Conservation (phyloP, 768 basidiomycete genomes). For the Trametes punicea region DNA sequence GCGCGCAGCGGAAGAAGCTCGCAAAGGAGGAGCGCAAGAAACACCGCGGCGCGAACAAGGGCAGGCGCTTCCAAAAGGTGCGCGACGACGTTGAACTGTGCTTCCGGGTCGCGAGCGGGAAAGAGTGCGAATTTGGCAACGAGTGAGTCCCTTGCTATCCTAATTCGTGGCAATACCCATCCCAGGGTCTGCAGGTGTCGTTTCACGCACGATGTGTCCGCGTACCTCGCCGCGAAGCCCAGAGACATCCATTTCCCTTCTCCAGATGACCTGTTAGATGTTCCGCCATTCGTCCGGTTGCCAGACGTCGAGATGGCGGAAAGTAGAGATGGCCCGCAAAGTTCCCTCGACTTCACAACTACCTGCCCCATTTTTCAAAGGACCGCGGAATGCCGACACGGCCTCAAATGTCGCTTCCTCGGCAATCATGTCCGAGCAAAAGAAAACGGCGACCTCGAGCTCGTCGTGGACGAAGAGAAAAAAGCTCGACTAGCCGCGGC, state of each 20-base stretch:
- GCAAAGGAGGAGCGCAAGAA: conserved; percentile 71
- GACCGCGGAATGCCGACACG: conserved; percentile 75
- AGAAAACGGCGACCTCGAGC: conserved; percentile 40
- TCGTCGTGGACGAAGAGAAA: conserved; percentile 57
- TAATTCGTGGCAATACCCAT: too few relatives aligned
- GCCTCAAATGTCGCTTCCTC: conserved; percentile 90
- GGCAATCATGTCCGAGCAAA: conserved; percentile 64
- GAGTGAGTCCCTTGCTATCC: conserved; percentile 50
- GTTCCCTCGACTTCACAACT: conserved; percentile 45
- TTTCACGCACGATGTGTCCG: conserved; percentile 71
- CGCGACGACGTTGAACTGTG: conserved; percentile 83
- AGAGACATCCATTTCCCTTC: conserved; percentile 63
- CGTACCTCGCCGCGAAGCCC: conserved; percentile 76
- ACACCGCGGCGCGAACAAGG: conserved; percentile 79
- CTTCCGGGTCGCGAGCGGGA: conserved; percentile 70
- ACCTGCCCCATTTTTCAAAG: conserved; percentile 66
- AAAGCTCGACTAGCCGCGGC: conserved; percentile 45
- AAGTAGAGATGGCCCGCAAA: conserved; percentile 22
- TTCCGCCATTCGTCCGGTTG: conserved; percentile 49
- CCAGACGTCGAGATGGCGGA: conserved; percentile 28
- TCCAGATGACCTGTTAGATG: conserved; percentile 37
- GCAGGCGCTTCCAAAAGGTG: conserved; percentile 70
- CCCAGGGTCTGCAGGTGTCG: conserved; percentile 74
- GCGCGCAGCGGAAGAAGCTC: conserved; percentile 40
- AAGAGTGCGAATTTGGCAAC: conserved; percentile 65